Conservation (phyloP, 805 yeast genomes). For the Candida broadrunensis region DNA sequence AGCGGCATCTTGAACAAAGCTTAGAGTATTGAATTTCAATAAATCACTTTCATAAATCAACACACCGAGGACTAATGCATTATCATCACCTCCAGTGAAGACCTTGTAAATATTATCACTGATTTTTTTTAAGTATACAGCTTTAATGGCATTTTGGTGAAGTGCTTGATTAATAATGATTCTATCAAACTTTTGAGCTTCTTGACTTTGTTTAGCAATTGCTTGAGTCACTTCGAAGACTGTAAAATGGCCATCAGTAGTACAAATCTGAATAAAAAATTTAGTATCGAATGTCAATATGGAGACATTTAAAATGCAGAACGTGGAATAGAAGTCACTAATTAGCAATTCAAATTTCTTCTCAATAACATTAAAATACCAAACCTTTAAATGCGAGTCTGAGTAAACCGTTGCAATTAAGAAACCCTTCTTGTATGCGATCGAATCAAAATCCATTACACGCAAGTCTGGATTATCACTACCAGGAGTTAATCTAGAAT, state of each 20-base stretch:
- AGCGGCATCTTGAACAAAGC: conserved; percentile 60
- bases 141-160: conserved; percentile 86
- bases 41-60: conserved; percentile 10
- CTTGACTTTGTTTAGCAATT: background rate
- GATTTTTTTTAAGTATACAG: conserved; percentile 30
- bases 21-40: conserved; percentile 19
- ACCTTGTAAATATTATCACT: conserved; percentile 26
- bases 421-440: conserved; percentile 43
- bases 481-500: conserved; percentile 54
- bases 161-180: conserved; percentile 45
- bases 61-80: conserved; percentile 47
- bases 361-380: conserved; percentile 45
- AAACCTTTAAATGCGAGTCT: conserved; percentile 71
- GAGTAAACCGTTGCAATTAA: conserved; percentile 75
- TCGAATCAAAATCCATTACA: conserved; percentile 77
- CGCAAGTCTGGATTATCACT: conserved; percentile 74
- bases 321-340: conserved; percentile 58
- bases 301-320: conserved; percentile 70
- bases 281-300: conserved; percentile 31
- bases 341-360: conserved; percentile 43
- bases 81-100: conserved; percentile 91
- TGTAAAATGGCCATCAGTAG: conserved; percentile 81
- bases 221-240: conserved; percentile 51
- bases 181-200: conserved; percentile 14
- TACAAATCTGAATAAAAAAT: conserved; percentile 49